A percentile compares a stretch with the other conserved stretches of the same genome.
Evolutionary conservation across 352 stramenopile species (phyloP).

Genomic region (Phytophthora ramorum): DNA sequence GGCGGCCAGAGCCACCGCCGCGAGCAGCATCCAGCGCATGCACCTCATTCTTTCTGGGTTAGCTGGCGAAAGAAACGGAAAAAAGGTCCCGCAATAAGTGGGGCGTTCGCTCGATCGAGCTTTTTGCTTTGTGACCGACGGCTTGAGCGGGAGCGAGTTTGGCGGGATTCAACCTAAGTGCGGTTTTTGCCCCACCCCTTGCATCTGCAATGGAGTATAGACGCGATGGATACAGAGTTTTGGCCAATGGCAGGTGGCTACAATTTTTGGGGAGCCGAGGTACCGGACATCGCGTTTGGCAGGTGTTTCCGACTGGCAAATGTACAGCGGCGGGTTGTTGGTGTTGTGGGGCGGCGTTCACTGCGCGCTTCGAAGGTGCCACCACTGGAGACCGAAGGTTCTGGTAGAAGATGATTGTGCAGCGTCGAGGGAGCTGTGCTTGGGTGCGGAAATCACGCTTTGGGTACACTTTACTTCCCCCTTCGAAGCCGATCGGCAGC

Average conservation of each 20-base stretch:
- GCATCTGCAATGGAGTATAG: slow-evolving; percentile 28
- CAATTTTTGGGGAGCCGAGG: slow-evolving; percentile 18
- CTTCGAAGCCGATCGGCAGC: background rate
- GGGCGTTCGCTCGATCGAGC: slow-evolving; percentile 12
- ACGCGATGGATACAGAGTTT: slow-evolving; percentile 8
- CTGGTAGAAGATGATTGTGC: background rate
- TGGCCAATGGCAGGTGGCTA: slow-evolving; percentile 14
- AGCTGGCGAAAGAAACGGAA: slow-evolving; percentile 15
- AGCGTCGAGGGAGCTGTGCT: background rate
- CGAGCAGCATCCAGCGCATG: slow-evolving; percentile 38
- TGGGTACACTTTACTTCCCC: background rate
- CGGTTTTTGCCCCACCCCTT: slow-evolving; percentile 12
- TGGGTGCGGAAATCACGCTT: background rate
- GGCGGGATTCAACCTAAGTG: slow-evolving; percentile 14
- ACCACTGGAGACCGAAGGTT: slow-evolving; percentile 1
- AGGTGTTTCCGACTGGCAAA: slow-evolving; percentile 18
- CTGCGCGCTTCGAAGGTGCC: slow-evolving; percentile 4
- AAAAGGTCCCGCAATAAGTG: slow-evolving; percentile 9
- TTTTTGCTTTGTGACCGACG: slow-evolving; percentile 39
- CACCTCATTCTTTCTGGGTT: slow-evolving; percentile 40
- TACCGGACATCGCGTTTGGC: slow-evolving; percentile 18
- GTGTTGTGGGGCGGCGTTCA: background rate
- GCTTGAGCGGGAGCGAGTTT: slow-evolving; percentile 25
- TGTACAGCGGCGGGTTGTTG: background rate
- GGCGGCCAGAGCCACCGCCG: slow-evolving; percentile 26